Evolutionary conservation across 2,329 filamentous ascomycete genomes (phyloP).

Genomic region (Neocucurbitaria cava): DNA sequence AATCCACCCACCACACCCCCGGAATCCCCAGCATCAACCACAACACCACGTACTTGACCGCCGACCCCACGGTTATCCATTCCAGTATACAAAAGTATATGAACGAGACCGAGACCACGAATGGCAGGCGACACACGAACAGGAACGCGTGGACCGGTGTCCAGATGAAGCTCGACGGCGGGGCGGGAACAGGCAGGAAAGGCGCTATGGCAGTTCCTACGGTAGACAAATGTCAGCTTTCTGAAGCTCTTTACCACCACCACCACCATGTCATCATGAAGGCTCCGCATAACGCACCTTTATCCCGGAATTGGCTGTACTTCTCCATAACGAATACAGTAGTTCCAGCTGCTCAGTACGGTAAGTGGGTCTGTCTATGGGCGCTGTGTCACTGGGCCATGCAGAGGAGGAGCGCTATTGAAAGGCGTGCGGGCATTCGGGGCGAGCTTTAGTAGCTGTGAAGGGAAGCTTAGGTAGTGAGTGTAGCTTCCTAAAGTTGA

Average conservation of each 20-base stretch:
- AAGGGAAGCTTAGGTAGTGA: background rate
- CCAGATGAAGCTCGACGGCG: conserved; percentile 65
- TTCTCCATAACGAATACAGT: conserved; percentile 85
- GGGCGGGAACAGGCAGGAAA: conserved; percentile 82
- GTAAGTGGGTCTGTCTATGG: conserved; percentile 4
- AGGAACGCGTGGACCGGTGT: conserved; percentile 72
- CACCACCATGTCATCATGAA: background rate
- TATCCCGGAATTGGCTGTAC: conserved; percentile 90
- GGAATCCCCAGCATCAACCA: conserved; percentile 89
- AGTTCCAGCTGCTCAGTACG: conserved; percentile 1
- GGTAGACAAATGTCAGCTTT: conserved; percentile 20
- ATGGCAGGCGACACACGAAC: conserved; percentile 80
- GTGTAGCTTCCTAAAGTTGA: conserved; percentile 8
- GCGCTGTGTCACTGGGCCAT: conserved; percentile 31
- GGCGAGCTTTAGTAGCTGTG: no score
- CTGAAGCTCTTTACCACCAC: no score
- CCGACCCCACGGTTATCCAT: conserved; percentile 74
- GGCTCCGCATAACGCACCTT: conserved; percentile 63
- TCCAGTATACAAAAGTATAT: conserved; percentile 83
- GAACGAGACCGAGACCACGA: conserved; percentile 72
- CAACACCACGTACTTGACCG: conserved; percentile 80
- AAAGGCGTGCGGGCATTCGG: background rate
- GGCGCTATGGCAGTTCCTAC: conserved; percentile 93
- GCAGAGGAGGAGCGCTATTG: background rate
- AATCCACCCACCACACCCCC: conserved; percentile 96